phyloP scores from a whole-genome alignment of 106 monocot species.

The Xerophyta viscosa region DNA sequence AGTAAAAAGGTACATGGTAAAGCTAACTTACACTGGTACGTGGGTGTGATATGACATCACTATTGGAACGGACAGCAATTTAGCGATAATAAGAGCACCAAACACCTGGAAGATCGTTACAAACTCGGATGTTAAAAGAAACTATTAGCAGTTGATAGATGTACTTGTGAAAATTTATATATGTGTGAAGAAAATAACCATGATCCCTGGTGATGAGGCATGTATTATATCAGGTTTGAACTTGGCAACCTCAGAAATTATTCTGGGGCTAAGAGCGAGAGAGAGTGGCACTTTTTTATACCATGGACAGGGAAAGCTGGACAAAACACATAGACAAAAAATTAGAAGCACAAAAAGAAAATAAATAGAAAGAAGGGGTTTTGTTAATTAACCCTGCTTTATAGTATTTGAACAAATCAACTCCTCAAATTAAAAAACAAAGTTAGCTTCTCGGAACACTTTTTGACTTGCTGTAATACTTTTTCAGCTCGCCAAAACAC shows the following conservation, averaged over 20 bases:
- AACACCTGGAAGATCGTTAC: slow-evolving; percentile 51
- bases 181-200: slow-evolving; percentile 34
- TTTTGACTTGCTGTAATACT: no score
- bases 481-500: no score
- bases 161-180: neutral
- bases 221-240: slow-evolving; percentile 96
- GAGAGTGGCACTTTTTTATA: slow-evolving; percentile 90
- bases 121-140: neutral
- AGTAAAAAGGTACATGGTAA: neutral
- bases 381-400: no score
- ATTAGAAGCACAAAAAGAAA: neutral
- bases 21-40: slow-evolving; percentile 75
- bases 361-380: neutral
- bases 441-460: no score
- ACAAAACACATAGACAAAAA: slow-evolving; percentile 8
- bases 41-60: slow-evolving; percentile 99
- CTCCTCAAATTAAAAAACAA: no score
- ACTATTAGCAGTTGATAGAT: neutral
- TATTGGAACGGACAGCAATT: slow-evolving; percentile 68
- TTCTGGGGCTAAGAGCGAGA: slow-evolving; percentile 88
- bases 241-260: slow-evolving; percentile 81
- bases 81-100: slow-evolving; percentile 89
- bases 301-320: slow-evolving; percentile 90
- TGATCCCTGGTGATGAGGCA: slow-evolving; percentile 90
- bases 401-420: no score